Evolutionary conservation across 495 filamentous ascomycete species (phyloP).

Genomic region (Neurospora tetraspora): DNA sequence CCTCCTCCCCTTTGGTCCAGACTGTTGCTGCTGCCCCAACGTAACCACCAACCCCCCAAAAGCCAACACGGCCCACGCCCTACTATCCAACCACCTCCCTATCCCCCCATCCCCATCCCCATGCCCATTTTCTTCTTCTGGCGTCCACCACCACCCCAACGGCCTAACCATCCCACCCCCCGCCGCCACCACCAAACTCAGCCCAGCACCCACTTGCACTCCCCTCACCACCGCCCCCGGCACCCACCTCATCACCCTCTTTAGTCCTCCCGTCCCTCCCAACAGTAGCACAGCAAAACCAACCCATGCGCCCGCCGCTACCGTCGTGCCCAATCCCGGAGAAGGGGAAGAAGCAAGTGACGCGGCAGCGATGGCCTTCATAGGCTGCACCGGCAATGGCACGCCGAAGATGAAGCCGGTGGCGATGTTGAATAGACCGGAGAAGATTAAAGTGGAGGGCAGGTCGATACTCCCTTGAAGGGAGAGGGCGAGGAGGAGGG

Average conservation of each 20-base stretch:
- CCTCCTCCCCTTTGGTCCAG: not conserved
- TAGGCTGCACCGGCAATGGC: conserved; percentile 76
- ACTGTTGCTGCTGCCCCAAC: not conserved
- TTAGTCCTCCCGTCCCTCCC: not conserved
- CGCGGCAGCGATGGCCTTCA: conserved; percentile 43
- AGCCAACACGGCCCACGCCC: not conserved
- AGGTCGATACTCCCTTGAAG: conserved; percentile 66
- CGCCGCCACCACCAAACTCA: not conserved
- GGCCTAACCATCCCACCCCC: not conserved
- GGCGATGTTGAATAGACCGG: conserved; percentile 72
- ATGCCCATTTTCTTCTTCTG: not conserved
- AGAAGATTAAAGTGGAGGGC: conserved; percentile 75
- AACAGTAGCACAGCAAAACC: not conserved
- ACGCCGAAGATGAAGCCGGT: conserved; percentile 79
- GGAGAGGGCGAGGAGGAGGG: conserved; percentile 75
- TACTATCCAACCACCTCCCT: not conserved
- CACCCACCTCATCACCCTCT: not conserved
- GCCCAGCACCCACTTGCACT: not conserved
- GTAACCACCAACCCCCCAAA: not conserved
- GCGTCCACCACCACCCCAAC: not conserved
- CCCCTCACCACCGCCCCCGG: not conserved
- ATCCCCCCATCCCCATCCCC: not conserved
- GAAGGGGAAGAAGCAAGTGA: not conserved
- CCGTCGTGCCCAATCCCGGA: not conserved
- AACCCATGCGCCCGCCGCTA: not conserved